Evolutionary conservation across 2,329 filamentous ascomycete genomes (phyloP).

Genomic region (Fusarium sp.): DNA sequence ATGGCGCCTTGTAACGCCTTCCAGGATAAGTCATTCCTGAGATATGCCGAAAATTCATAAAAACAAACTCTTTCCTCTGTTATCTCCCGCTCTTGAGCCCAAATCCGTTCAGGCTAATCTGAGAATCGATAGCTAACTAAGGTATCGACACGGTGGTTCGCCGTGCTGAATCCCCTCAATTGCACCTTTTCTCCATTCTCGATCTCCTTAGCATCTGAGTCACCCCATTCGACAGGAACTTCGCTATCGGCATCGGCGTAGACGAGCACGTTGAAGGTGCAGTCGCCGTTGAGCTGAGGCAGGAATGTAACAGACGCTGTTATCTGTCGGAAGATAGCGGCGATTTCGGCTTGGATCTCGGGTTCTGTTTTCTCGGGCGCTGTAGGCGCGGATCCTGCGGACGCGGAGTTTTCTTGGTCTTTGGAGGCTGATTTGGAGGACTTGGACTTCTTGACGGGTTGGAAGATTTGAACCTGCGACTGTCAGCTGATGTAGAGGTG

Average conservation of each 20-base stretch:
- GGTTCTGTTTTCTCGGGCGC: slow-evolving; percentile 84
- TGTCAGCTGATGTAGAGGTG: slow-evolving; percentile 12
- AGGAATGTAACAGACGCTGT: slow-evolving; percentile 97
- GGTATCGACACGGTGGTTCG: slow-evolving; percentile 93
- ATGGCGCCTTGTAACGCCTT: slow-evolving; percentile 44
- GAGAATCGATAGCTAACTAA: slow-evolving; percentile 87
- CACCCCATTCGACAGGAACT: slow-evolving; percentile 97
- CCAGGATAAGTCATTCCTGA: slow-evolving; percentile 19
- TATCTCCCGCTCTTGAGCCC: not conserved
- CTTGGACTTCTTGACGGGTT: slow-evolving; percentile 55
- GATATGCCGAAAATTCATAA: slow-evolving; percentile 22
- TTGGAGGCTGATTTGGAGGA: slow-evolving; percentile 62
- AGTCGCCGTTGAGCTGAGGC: slow-evolving; percentile 88
- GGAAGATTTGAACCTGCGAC: slow-evolving; percentile 34
- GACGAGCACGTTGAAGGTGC: slow-evolving; percentile 98
- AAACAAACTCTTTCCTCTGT: slow-evolving; percentile 7
- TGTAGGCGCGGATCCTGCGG: slow-evolving; percentile 51
- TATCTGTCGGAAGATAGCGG: slow-evolving; percentile 97
- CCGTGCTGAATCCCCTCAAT: slow-evolving; percentile 94
- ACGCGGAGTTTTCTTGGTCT: slow-evolving; percentile 78
- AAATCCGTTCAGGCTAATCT: slow-evolving; percentile 15
- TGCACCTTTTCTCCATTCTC: slow-evolving; percentile 94
- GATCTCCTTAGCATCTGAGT: slow-evolving; percentile 98
- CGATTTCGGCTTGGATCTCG: slow-evolving; percentile 96
- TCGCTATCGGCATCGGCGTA: slow-evolving; percentile 98